Base-by-base conservation (phyloP, 352 stramenopile species). In the Albugo laibachii region DNA sequence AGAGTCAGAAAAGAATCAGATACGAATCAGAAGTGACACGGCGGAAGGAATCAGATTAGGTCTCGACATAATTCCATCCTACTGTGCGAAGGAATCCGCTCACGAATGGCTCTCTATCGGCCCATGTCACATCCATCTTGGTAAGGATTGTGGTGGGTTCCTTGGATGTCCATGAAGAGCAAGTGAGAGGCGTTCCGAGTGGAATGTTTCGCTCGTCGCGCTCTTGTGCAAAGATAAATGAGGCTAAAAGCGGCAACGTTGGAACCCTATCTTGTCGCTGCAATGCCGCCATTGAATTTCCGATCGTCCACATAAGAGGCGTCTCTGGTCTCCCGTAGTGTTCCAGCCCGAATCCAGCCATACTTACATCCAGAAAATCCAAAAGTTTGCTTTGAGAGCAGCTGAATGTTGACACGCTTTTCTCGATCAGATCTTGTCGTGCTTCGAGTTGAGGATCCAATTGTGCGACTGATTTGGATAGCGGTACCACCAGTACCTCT, bases 291-390 rank as follows among this genome's bases (percentile, higher is more conserved):
- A 54, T 51, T 11, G 59, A 61, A 19, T 66, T 66, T 2, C 64
- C 71, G 11, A 81, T 50, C 46, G 77, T 62, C 71, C 71, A 83
- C 53, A 81, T 62, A 16, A 78, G 41, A 4, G 71, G 71, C 10
- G 63, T 66, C 12, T 52, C 27, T 63, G 50, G 13, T 36, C 34
- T 6, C 55, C 55, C 14, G 48, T 52, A 24, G 46, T 38, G 15
- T 38, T 48, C n/a, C 48, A 41, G 0, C 60, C 65, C 61, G 15
- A 80, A 18, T 1, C 63, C 59, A 13, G 65, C 63, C 13, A 81
- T 56, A n/a, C 57, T 68, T 13, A 83, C 68, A 10, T 69, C 50
- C 27, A 70, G 57, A 21, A 77, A 78, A 45, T 84, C 71, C 5
- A 54, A 55, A 10, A 75, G 38, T 39, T 77, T 76, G 24, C 63